Evolutionary conservation across 768 basidiomycete species (phyloP), one percentile per base, ranked within the genome.

Genomic region (Sporobolomyces phaffii): DNA sequence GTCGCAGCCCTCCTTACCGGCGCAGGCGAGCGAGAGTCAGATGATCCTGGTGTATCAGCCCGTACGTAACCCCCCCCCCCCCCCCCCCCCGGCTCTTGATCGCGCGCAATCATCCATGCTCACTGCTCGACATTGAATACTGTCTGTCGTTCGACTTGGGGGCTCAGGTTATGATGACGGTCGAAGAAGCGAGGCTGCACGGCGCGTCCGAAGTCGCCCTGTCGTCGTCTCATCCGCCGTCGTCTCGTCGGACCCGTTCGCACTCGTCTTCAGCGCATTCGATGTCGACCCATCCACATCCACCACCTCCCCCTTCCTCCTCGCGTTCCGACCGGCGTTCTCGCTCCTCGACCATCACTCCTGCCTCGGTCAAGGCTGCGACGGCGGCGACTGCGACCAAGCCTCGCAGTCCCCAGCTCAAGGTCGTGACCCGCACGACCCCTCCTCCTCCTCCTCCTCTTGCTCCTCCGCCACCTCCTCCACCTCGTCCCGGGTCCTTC

Each of bases 31-130:
- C 34, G 26, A 36, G n/a, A 29, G 3, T 22, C 29, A 34, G 31
- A 51, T n/a, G 34, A 51, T 60, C 26, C 45, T 69, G 33, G 69
- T 70, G 22, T 70, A 70, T 18, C 54, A 60, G 0, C 69, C 69
- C 2, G 69, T 64, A 26, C 51, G 68, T 62, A 8, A 13, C 1
- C 18, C 26, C 10, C 36, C 41, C 4, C 31, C 15, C 20, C 17
- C 11, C 15, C 10, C 48, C 9, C 11, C 28, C 10, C 29, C 28
- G 48, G 22, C 10, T 44, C 26, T n/a, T n/a, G n/a, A n/a, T n/a
- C n/a, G n/a, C n/a, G n/a, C n/a, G n/a, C n/a, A n/a, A n/a, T n/a
- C n/a, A n/a, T n/a, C n/a, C n/a, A n/a, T n/a, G n/a, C n/a, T n/a
- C n/a, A n/a, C n/a, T n/a, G n/a, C n/a, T n/a, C n/a, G n/a, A n/a